Evolutionary conservation across 139 green algal species (phyloP).

Genomic region (Chlamydomonas eustigma): DNA sequence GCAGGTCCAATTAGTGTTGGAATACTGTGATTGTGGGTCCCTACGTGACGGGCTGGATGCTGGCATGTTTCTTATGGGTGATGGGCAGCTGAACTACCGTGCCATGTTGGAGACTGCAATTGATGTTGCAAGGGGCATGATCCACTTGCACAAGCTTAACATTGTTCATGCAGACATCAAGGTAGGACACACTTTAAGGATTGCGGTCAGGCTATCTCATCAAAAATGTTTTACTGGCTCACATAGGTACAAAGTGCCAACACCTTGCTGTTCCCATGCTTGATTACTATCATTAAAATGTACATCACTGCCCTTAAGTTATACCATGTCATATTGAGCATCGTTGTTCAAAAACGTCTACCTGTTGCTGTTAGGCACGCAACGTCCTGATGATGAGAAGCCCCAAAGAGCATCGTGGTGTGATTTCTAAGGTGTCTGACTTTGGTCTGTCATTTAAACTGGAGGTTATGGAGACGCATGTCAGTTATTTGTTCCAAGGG

Average conservation of each 20-base stretch:
- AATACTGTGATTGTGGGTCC: constrained; percentile 53
- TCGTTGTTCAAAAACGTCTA: too few species aligned
- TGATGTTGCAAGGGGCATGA: constrained; percentile 49
- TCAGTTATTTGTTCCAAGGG: constrained; percentile 36
- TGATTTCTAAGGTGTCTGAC: constrained; percentile 32
- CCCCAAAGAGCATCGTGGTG: too few species aligned
- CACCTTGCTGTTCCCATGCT: too few species aligned
- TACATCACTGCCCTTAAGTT: too few species aligned
- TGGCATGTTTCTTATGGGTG: constrained; percentile 15
- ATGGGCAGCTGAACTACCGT: constrained; percentile 14
- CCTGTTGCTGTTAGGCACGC: neutral
- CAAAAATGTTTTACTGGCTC: too few species aligned
- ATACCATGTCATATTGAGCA: too few species aligned
- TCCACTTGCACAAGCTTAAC: constrained; percentile 47
- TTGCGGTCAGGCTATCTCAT: too few species aligned
- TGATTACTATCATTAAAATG: too few species aligned
- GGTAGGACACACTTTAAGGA: too few species aligned
- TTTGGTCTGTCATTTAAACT: constrained; percentile 42
- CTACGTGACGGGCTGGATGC: constrained; percentile 38
- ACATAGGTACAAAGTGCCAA: too few species aligned
- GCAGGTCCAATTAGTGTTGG: constrained; percentile 58
- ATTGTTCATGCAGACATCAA: constrained; percentile 47
- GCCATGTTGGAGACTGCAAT: constrained; percentile 49
- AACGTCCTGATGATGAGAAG: neutral
- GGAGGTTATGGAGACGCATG: constrained; percentile 27